Conservation (phyloP, 257 asterid species). For the Mitragyna speciosa region DNA sequence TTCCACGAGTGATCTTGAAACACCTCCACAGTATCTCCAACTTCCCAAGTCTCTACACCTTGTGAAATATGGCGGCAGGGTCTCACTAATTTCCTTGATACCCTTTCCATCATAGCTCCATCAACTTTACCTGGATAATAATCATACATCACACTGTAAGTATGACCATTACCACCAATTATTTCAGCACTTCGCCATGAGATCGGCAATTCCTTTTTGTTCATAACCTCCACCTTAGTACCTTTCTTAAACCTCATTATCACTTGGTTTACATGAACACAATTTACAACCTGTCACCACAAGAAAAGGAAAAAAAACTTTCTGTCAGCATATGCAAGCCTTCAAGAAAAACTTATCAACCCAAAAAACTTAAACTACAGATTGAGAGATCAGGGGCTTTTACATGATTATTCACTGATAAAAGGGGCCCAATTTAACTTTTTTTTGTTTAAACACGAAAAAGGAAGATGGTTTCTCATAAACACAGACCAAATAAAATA, state of each 20-base stretch:
- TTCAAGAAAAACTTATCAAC: neutral
- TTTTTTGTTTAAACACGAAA: neutral
- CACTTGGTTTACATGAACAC: conserved; percentile 16
- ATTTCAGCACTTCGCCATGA: conserved; percentile 63
- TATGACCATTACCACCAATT: conserved; percentile 52
- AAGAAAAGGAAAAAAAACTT: neutral
- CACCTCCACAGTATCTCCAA: conserved; percentile 72
- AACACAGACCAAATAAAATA: neutral
- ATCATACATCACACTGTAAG: conserved; percentile 49
- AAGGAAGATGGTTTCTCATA: no score
- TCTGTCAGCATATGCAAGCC: conserved; percentile 3
- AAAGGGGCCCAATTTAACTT: conserved; percentile 7
- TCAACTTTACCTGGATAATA: conserved; percentile 30
- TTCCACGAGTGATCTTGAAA: conserved; percentile 64
- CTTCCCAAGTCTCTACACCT: conserved; percentile 32
- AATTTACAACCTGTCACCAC: conserved; percentile 38
- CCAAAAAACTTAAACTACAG: conserved; percentile 1
- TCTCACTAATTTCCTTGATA: conserved; percentile 51
- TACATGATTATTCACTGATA: conserved; percentile 1
- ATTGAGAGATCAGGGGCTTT: neutral
- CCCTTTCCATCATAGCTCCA: conserved; percentile 44
- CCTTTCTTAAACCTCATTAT: conserved; percentile 64
- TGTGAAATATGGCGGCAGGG: conserved; percentile 56
- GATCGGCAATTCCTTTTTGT: conserved; percentile 38
- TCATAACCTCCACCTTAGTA: conserved; percentile 72